Percentiles rank a stretch among this genome's conserved stretches.
These are phyloP conservation scores for Sporobolus alterniflorus DNA, from an alignment of 202 grass and related monocot genomes.

Conservation along the genomic window DNA sequence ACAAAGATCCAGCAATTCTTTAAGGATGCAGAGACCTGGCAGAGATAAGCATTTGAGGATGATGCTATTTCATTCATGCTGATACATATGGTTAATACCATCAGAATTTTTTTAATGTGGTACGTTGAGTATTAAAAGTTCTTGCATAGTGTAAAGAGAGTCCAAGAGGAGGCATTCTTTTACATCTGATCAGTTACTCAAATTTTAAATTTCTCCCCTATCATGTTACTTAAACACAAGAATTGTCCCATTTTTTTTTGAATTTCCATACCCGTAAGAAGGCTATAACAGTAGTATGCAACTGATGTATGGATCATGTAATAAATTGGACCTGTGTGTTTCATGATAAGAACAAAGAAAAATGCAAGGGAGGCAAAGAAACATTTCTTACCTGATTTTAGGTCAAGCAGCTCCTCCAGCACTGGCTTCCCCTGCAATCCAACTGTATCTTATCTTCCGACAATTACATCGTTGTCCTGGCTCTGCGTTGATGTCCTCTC, in stretches of 20 bases:
- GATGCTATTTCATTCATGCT: neutral
- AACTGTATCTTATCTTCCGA: no score
- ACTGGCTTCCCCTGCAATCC: no score
- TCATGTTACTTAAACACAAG: neutral
- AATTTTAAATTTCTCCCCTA: neutral
- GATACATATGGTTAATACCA: neutral
- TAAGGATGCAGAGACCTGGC: conserved; percentile 12
- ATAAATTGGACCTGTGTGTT: neutral
- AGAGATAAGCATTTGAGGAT: neutral
- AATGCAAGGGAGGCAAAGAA: no score
- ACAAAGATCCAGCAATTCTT: conserved; percentile 76
- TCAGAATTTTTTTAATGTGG: neutral
- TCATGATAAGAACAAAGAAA: no score
- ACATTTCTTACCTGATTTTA: no score
- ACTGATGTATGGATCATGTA: neutral
- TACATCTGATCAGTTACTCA: neutral
- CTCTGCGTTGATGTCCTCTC: no score
- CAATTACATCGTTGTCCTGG: no score
- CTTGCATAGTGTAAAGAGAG: neutral
- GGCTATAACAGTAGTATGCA: neutral
- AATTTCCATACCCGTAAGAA: neutral
- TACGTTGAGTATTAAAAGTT: neutral
- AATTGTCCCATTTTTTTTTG: neutral
- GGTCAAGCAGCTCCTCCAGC: no score
- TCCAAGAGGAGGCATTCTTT: neutral